phyloP scores from a whole-genome alignment of 768 basidiomycete genomes.

The Asterophora parasitica region DNA sequence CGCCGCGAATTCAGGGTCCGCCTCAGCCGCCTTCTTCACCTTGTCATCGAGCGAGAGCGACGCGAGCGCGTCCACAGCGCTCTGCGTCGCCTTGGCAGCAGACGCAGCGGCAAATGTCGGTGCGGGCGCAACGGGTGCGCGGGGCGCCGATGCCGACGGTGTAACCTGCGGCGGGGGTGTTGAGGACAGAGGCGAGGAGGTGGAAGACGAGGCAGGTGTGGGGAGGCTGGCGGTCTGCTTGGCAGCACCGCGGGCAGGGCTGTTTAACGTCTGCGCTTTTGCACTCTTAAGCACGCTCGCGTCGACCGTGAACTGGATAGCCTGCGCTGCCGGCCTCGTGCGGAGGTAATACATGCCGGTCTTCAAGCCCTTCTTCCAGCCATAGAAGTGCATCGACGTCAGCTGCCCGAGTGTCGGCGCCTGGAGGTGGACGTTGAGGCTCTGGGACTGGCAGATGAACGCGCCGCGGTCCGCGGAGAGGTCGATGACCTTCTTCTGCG shows the following conservation, averaged over 20 bases:
- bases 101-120: slow-evolving; percentile 21
- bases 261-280: slow-evolving; percentile 41
- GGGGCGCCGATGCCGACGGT: slow-evolving; percentile 3
- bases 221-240: slow-evolving; percentile 23
- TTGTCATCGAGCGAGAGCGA: slow-evolving; percentile 43
- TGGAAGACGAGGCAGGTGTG: slow-evolving; percentile 26
- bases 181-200: slow-evolving; percentile 25
- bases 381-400: slow-evolving; percentile 97
- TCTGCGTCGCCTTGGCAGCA: slow-evolving; percentile 21
- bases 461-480: slow-evolving; percentile 98
- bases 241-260: slow-evolving; percentile 19
- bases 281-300: slow-evolving; percentile 68
- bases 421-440: slow-evolving; percentile 89
- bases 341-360: slow-evolving; percentile 98
- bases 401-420: slow-evolving; percentile 88
- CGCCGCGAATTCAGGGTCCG: slow-evolving; percentile 72
- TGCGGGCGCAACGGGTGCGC: slow-evolving; percentile 13
- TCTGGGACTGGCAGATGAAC: slow-evolving; percentile 95
- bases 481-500: slow-evolving; percentile 97
- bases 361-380: slow-evolving; percentile 99
- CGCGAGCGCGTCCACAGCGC: slow-evolving; percentile 21
- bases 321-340: slow-evolving; percentile 90
- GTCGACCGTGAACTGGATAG: slow-evolving; percentile 97
- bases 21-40: slow-evolving; percentile 49
- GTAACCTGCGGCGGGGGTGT: slow-evolving; percentile 15